These are phyloP conservation scores for Lactarius psammicola DNA, from an alignment of 768 basidiomycete genomes.

Conservation along the genomic window DNA sequence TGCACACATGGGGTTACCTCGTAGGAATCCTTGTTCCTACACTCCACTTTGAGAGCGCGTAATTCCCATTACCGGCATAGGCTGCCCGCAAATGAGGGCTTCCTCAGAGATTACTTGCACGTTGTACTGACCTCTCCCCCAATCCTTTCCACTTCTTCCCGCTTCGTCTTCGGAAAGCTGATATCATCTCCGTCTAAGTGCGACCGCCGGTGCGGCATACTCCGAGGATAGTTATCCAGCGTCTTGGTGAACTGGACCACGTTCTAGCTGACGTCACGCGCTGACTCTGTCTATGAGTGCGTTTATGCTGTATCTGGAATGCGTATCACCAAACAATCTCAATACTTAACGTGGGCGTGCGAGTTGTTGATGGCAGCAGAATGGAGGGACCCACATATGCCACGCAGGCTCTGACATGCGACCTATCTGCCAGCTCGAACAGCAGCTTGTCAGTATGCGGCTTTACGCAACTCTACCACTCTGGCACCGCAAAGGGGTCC, in stretches of 20 bases:
- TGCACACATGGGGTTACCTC: slow-evolving; percentile 4
- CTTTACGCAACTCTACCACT: not conserved
- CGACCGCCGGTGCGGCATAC: slow-evolving; percentile 17
- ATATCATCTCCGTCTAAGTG: slow-evolving; percentile 26
- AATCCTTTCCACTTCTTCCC: slow-evolving; percentile 3
- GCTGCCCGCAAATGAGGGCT: slow-evolving; percentile 15
- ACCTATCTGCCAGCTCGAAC: not conserved
- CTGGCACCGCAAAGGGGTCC: not conserved
- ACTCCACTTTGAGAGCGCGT: not conserved
- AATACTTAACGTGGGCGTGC: not conserved
- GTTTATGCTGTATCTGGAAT: slow-evolving; percentile 15
- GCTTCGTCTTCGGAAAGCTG: slow-evolving; percentile 23
- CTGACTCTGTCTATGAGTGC: not conserved
- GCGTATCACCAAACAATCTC: not conserved
- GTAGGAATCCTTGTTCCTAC: slow-evolving; percentile 19
- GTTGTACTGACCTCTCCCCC: slow-evolving; percentile 19
- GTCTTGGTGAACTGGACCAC: slow-evolving; percentile 15
- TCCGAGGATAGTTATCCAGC: slow-evolving; percentile 4
- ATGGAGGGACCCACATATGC: slow-evolving; percentile 4
- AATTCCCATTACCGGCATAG: slow-evolving; percentile 12
- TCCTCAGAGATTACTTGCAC: slow-evolving; percentile 23
- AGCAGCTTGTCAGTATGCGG: not conserved
- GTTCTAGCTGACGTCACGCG: slow-evolving; percentile 26
- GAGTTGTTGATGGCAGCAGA: slow-evolving; percentile 6
- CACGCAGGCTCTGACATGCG: not conserved